Evolutionary conservation across 257 asterid genomes (phyloP).

Genomic region (Penstemon davidsonii): DNA sequence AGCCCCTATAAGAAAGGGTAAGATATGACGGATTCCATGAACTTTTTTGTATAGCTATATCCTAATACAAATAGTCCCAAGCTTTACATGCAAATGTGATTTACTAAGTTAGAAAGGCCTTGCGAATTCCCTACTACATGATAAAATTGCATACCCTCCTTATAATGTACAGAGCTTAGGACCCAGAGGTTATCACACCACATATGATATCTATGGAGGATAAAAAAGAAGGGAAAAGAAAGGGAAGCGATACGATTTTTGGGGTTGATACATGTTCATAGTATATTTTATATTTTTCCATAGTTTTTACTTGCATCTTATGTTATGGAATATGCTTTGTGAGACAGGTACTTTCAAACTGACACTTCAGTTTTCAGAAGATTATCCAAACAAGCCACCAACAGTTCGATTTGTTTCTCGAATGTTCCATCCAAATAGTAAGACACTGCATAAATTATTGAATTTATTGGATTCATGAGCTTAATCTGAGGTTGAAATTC

Average conservation of each 20-base stretch:
- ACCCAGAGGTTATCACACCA: no score
- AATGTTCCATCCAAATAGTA: conserved; percentile 91
- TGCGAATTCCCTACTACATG: neutral
- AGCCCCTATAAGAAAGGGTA: neutral
- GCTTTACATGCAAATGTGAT: neutral
- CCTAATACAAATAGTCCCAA: conserved; percentile 7
- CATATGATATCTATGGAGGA: no score
- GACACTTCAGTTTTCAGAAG: conserved; percentile 74
- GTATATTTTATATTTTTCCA: neutral
- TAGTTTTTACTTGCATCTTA: neutral
- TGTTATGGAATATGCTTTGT: conserved; percentile 20
- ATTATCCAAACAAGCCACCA: conserved; percentile 85
- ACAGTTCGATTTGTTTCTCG: conserved; percentile 79
- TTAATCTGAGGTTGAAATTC: conserved; percentile 24
- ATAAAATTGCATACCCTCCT: neutral
- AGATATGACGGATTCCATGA: no score
- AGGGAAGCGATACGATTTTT: no score
- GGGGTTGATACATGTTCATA: no score
- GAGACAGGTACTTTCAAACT: conserved; percentile 67
- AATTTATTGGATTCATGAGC: conserved; percentile 2
- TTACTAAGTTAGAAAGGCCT: neutral
- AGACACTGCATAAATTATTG: conserved; percentile 27
- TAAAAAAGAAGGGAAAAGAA: no score
- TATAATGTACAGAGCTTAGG: no score
- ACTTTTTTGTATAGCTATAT: neutral